Evolutionary conservation across 192 early-diverging fungal species (phyloP), one percentile per base, ranked within the genome.

Genomic region (Mortierella antarctica): DNA sequence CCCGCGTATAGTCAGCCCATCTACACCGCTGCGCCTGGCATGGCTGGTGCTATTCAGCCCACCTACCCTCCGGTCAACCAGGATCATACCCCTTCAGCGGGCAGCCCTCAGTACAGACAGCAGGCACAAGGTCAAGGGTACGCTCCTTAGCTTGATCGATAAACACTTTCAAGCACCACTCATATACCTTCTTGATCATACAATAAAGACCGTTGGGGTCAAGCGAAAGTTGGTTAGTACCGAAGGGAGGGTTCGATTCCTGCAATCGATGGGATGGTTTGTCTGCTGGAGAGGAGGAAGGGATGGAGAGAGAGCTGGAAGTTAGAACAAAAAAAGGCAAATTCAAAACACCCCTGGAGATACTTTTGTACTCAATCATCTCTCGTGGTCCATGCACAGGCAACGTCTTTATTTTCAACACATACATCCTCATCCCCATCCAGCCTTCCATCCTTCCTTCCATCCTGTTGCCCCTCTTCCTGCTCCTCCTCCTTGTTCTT

Each of bases 31-130:
- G 57, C 71, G 0, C 9, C 59, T 6, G 21, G 54, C 18, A 20
- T 1, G 8, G n/a, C 42, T 49, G 60, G 41, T 10, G 55, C 51
- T 42, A 50, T 61, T 9, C 61, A 71, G 31, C 53, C 71, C 23
- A 53, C 67, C 17, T 76, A 64, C 51, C 63, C 67, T 41, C 71
- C 56, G 40, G 31, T 42, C 47, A 73, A 50, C 31, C 69, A 70
- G 51, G 52, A n/a, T 20, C 65, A 66, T n/a, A 54, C 64, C 18
- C 58, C 55, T 20, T 46, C 66, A 14, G 51, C 53, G 11, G 47
- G 14, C 7, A 42, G 67, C 45, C 67, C 74, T 47, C 62, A 70
- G 17, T 78, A 70, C 50, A 1, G 6, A 42, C n/a, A 20, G 46
- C 62, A 47, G 13, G 45, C 31, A 9, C 40, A 39, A 17, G 21